A percentile compares a stretch with the other conserved stretches of the same genome.
phyloP scores from a whole-genome alignment of 2,329 filamentous ascomycete species.

The Penicillium capsulatum region DNA sequence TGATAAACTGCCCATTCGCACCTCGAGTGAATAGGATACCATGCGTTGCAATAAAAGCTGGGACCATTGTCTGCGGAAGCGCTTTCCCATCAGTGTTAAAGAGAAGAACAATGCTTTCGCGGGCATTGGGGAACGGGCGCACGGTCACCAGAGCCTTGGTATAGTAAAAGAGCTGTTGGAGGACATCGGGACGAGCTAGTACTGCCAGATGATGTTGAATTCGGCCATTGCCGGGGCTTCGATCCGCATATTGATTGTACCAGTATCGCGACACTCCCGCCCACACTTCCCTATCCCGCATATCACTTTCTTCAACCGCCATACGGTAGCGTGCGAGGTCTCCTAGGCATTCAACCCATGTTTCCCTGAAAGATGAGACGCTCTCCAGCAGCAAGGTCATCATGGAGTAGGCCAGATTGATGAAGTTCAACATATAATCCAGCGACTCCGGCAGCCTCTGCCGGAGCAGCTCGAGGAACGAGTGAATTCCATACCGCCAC shows the following conservation, averaged over 20 bases:
- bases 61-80: slow-evolving; percentile 38
- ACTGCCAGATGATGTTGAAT: slow-evolving; percentile 84
- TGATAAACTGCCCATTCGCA: slow-evolving; percentile 37
- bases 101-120: slow-evolving; percentile 54
- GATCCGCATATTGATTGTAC: slow-evolving; percentile 79
- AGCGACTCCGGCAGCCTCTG: slow-evolving; percentile 69
- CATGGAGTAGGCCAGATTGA: slow-evolving; percentile 85
- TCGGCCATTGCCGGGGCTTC: slow-evolving; percentile 67
- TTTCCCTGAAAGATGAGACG: slow-evolving; percentile 75
- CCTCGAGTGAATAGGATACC: slow-evolving; percentile 45
- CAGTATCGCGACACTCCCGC: slow-evolving; percentile 73
- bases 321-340: slow-evolving; percentile 82
- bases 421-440: slow-evolving; percentile 87
- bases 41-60: slow-evolving; percentile 52
- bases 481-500: slow-evolving; percentile 91
- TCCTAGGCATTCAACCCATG: slow-evolving; percentile 90
- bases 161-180: slow-evolving; percentile 59
- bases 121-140: slow-evolving; percentile 53
- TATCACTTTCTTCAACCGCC: slow-evolving; percentile 82
- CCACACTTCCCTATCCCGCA: slow-evolving; percentile 74
- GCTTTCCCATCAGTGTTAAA: slow-evolving; percentile 48
- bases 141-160: slow-evolving; percentile 54
- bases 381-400: slow-evolving; percentile 84
- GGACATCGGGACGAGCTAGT: slow-evolving; percentile 53
- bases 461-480: slow-evolving; percentile 71